Base-by-base conservation (phyloP, 345 rosid genomes). In the Garcia nutans region DNA sequence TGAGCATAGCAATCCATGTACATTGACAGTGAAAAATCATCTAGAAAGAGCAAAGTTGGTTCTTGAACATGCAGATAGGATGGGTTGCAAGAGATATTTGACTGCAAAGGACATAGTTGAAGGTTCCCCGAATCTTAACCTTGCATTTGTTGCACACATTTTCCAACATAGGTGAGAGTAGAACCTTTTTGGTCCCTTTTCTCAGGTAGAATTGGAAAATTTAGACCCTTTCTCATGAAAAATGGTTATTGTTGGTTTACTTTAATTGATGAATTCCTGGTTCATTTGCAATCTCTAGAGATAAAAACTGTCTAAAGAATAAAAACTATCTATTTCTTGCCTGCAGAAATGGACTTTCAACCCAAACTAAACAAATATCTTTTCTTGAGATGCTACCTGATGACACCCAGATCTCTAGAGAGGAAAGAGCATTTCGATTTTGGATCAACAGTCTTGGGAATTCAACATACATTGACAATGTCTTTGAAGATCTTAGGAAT, bases 31-130 rank as follows among this genome's bases (percentile, higher is more conserved):
- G 58, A 90, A 80, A 86, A 86, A 76, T 81, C 76, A 86, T 65
- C 81, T 91, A 73, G 82, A 84, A 76, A 89, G 96, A 86, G 99
- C 98, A 23, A 96, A 87, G 73, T 79, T 84, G 75, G 95, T 93
- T 82, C 98, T 96, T 78, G 98, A 91, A 78, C 98, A 96, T 83
- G 97, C 99, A 65, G 99, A 93, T 63, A 89, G 86, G 82, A 96
- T 96, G 99, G 99, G 97, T 49, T 93, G 99, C 82, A 90, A 88
- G 79, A 92, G 98, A 92, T 96, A 96, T 84, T 85, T 96, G 76
- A 96, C 99, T 12, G 93, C 97, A 0, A 96, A 89, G 63, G 99
- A 96, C 81, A 93, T 96, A 41, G 90, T 96, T 69, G 99, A 96
- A 77, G 99, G 97, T 59, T 96, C 98, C 74, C 97, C 93, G 8